Base-by-base conservation (phyloP, 1,284 basidiomycete genomes). In the Ganoderma meredithae region DNA sequence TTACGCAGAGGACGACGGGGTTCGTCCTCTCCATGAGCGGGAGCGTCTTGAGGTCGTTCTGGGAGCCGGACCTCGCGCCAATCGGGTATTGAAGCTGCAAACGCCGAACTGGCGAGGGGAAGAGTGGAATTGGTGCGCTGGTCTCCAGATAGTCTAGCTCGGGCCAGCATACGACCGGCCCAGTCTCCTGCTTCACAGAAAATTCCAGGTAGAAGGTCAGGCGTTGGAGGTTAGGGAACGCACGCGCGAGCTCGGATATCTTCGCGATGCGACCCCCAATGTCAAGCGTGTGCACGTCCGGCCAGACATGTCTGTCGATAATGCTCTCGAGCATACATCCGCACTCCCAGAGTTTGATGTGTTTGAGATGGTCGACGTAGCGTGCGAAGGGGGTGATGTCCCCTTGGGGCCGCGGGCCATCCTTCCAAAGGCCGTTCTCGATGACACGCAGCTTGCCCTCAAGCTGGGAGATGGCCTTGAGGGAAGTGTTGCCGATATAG, bases 371-470 rank as follows among this genome's bases (percentile, higher is more conserved):
- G 25, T 68, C 61, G 22, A 71, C 69, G 69, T 71, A 75, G 10
- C 59, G 66, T 36, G 70, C 69, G 33, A 75, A 75, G 3, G 72
- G 71, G 19, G 70, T 70, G 60, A 73, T 66, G 64, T 75, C 74
- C 31, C 74, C 74, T 49, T 73, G 71, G 27, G 71, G 72, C 2
- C 74, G 74, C 6, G 74, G 70, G 41, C 74, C 74, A 53, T 75
- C 74, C 69, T 73, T 73, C 74, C 74, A 75, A 39, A 75, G 63
- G 19, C 74, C 74, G 53, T 72, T 73, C 52, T 73, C 74, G 68
- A 75, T 71, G 52, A 73, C 61, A 19, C 67, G 49, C 33, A 72
- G 74, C 40, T 63, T 66, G 61, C 74, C 71, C n/a, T 62, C 64
- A 27, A 73, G 68, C 66, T 64, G 70, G 17, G 69, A 69, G 47